Evolutionary conservation across 441 rosid genomes (phyloP).

Genomic region (Bocquillonia castaneifolia): DNA sequence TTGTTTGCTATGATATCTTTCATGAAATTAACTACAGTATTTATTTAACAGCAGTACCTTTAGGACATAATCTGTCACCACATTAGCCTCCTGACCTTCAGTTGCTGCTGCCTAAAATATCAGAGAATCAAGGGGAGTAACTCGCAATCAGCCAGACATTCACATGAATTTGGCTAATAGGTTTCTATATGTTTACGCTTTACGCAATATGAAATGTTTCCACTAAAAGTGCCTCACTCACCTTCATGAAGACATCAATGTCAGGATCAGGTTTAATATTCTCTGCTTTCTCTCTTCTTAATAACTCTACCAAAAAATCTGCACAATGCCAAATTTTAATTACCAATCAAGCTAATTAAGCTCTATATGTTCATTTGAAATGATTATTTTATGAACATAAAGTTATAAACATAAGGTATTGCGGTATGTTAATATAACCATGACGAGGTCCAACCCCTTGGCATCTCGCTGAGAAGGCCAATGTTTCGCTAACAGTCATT

Average conservation of each 20-base stretch:
- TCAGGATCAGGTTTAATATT: slow-evolving; percentile 33
- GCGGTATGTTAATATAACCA: too few species aligned
- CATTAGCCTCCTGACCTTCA: slow-evolving; percentile 57
- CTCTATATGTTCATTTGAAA: too few species aligned
- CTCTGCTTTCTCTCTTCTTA: slow-evolving; percentile 30
- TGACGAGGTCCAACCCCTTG: too few species aligned
- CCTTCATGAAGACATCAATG: slow-evolving; percentile 35
- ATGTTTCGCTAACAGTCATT: too few species aligned
- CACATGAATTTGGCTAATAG: background rate
- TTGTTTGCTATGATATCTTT: too few species aligned
- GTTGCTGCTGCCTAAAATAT: slow-evolving; percentile 35
- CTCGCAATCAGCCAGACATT: background rate
- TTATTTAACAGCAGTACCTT: slow-evolving; percentile 28
- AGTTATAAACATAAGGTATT: too few species aligned
- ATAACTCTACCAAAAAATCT: slow-evolving; percentile 29
- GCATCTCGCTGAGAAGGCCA: too few species aligned
- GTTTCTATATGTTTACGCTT: too few species aligned
- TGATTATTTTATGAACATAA: too few species aligned
- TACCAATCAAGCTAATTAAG: too few species aligned
- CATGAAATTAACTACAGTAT: too few species aligned
- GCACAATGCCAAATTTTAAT: background rate
- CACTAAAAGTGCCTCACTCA: background rate
- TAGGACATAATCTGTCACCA: slow-evolving; percentile 60
- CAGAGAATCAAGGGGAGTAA: background rate
- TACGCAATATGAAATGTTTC: background rate